These are phyloP conservation scores for Pistacia atlantica DNA, from an alignment of 345 rosid genomes.

Conservation along the genomic window DNA sequence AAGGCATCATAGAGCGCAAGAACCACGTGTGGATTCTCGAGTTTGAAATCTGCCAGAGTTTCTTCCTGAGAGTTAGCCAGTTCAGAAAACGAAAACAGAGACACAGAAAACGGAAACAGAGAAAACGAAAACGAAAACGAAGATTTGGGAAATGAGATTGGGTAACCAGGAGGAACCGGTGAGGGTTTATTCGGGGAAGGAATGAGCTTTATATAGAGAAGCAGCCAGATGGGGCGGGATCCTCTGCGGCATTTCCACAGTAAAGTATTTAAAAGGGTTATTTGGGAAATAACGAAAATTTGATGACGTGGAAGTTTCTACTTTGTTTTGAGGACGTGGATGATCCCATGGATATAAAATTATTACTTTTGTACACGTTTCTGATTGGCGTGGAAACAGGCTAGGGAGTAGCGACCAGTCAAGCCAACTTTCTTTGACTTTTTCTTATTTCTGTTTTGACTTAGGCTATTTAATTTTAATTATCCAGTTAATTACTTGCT, in stretches of 20 bases:
- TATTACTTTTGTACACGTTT: neutral
- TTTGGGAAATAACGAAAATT: neutral
- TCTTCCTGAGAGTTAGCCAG: constrained; percentile 67
- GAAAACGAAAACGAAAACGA: neutral
- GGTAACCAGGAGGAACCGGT: constrained; percentile 23
- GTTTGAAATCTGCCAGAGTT: constrained; percentile 60
- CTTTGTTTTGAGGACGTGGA: neutral
- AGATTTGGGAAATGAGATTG: no score
- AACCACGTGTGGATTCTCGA: constrained; percentile 76
- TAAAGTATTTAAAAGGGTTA: neutral
- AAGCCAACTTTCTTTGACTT: constrained; percentile 20
- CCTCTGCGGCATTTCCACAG: neutral
- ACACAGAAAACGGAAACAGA: neutral
- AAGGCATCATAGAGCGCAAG: constrained; percentile 87
- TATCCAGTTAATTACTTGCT: neutral
- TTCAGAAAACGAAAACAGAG: constrained; percentile 32
- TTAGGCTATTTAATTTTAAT: neutral
- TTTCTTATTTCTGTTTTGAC: neutral
- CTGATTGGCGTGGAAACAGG: neutral
- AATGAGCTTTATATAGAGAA: constrained; percentile 23
- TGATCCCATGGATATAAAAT: neutral
- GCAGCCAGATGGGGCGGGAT: neutral
- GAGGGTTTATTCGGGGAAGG: neutral
- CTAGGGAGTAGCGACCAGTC: neutral
- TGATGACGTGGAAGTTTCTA: neutral